These are phyloP conservation scores for Arachnomyces sp. DNA, from an alignment of 2,329 filamentous ascomycete species.

Conservation along the genomic window DNA sequence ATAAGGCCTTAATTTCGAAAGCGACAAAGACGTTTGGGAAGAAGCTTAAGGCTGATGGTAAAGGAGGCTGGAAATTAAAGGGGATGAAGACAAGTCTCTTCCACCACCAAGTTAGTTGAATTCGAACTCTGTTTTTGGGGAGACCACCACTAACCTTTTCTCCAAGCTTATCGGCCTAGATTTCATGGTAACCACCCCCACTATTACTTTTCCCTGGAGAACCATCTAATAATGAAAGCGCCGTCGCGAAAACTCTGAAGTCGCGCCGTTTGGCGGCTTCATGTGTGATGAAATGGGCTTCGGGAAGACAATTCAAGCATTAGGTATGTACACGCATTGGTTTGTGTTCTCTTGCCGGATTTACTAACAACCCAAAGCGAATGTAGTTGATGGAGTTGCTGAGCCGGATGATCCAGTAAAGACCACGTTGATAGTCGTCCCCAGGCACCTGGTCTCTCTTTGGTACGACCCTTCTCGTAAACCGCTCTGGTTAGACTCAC, in stretches of 20 bases:
- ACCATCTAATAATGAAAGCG: constrained; percentile 19
- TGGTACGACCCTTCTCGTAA: constrained; percentile 20
- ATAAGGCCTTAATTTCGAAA: constrained; percentile 18
- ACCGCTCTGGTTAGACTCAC: neutral
- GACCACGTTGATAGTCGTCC: constrained; percentile 33
- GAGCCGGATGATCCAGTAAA: constrained; percentile 13
- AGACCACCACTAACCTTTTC: neutral
- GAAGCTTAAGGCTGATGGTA: constrained; percentile 19
- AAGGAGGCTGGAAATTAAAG: constrained; percentile 25
- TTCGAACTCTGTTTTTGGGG: neutral
- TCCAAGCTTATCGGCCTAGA: constrained; percentile 23
- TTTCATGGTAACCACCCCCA: constrained; percentile 25
- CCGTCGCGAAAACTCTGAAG: constrained; percentile 20
- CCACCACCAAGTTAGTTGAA: constrained; percentile 25
- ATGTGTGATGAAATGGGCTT: constrained; percentile 37
- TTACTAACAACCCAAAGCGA: constrained; percentile 17
- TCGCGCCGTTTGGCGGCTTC: constrained; percentile 26
- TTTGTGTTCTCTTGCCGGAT: neutral
- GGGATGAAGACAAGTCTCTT: constrained; percentile 27
- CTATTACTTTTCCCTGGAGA: neutral
- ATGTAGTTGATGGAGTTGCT: constrained; percentile 27
- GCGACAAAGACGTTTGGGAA: constrained; percentile 24
- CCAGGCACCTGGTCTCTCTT: constrained; percentile 25
- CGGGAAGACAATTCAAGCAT: constrained; percentile 32
- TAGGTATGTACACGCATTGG: constrained; percentile 18